Evolutionary conservation across 1,139 yeast genomes (phyloP), one percentile per base, ranked within the genome.

Genomic region (Lodderomyces margitis): DNA sequence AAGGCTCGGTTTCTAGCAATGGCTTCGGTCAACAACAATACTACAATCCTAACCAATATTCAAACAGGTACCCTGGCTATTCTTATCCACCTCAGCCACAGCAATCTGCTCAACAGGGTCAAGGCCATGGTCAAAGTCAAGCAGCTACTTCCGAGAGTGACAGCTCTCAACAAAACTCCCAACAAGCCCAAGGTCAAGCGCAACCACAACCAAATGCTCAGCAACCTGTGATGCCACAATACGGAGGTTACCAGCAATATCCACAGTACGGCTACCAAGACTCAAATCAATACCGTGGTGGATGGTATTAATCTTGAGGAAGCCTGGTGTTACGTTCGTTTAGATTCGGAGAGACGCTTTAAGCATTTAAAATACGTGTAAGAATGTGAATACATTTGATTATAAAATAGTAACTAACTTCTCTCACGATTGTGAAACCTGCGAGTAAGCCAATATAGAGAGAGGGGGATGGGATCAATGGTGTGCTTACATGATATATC

Each of bases 261-360:
- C 76, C 76, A n/a, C 77, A 71, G 54, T 72, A 70, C 49, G 75
- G 74, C 47, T 72, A 70, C 57, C 77, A 71, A 55, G 76, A 70
- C 50, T 58, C 62, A 49, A 59, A 57, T 43, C 75, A 70, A 52
- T 70, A 70, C 58, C 69, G 67, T 48, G 66, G 64, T 47, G 64
- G 64, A 31, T 64, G 68, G 68, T 63, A 61, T 43, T 62, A 62
- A 46, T 6, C 8, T n/a, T n/a, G n/a, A n/a, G n/a, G n/a, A 12
- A 3, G 15, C 4, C 16, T 15, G 27, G 3, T 15, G 19, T 19
- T 15, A 15, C 30, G 12, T 10, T 25, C 32, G 32, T 28, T 15
- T 28, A 12, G 16, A 5, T n/a, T 6, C 16, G 30, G 14, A 16
- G 14, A 16, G 30, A 27, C 30, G 14, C 16, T 27, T 14, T 4